Conservation (phyloP, 345 rosid species). For the Euphorbia tirucalli region DNA sequence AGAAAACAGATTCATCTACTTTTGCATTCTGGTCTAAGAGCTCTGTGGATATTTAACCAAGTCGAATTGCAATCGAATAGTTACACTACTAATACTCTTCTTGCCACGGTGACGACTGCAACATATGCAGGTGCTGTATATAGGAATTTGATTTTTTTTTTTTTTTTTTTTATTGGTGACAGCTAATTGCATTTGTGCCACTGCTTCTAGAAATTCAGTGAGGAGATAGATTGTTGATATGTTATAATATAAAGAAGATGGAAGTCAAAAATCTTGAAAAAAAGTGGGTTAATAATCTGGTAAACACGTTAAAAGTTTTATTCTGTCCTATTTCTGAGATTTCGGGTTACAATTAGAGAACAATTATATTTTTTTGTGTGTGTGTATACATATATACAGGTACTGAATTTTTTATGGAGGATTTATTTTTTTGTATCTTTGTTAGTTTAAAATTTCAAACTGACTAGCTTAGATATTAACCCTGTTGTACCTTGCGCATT, state of each 20-base stretch:
- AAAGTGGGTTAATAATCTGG: not conserved
- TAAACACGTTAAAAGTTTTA: not conserved
- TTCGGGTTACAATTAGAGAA: not conserved
- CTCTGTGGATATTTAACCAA: conserved; percentile 84
- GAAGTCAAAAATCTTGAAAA: not conserved
- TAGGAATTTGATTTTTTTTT: not conserved
- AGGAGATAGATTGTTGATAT: not conserved
- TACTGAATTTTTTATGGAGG: too few species aligned
- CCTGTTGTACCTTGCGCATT: not conserved
- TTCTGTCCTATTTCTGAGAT: not conserved
- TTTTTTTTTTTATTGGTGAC: not conserved
- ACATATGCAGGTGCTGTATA: conserved; percentile 72
- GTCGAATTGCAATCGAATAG: conserved; percentile 90
- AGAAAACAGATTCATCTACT: conserved; percentile 80
- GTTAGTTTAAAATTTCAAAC: too few species aligned
- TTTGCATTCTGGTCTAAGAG: conserved; percentile 98
- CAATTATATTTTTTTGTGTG: too few species aligned
- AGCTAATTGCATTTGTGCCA: too few species aligned
- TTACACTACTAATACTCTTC: conserved; percentile 82
- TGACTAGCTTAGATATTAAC: not conserved
- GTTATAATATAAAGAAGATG: not conserved
- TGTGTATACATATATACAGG: too few species aligned
- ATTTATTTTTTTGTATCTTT: too few species aligned
- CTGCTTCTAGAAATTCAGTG: not conserved
- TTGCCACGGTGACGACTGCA: conserved; percentile 94